These are phyloP conservation scores for Sphaerulina vaccinii DNA, from an alignment of 2,329 filamentous ascomycete species.

Conservation along the genomic window DNA sequence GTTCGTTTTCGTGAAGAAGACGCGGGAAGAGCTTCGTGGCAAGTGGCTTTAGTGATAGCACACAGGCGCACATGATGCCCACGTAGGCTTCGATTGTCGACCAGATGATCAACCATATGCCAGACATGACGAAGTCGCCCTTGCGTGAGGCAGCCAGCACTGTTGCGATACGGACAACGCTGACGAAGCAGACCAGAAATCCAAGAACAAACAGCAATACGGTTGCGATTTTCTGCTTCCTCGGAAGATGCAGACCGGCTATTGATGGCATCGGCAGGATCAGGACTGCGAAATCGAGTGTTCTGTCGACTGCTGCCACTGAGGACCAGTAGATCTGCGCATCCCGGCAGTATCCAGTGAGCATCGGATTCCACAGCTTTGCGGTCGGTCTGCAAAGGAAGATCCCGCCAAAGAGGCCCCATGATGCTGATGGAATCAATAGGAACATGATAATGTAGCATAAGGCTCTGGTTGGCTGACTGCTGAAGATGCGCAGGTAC, in stretches of 20 bases:
- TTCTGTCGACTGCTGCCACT: slow-evolving; percentile 46
- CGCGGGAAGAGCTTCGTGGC: slow-evolving; percentile 39
- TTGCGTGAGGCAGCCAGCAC: slow-evolving; percentile 24
- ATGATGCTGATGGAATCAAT: slow-evolving; percentile 31
- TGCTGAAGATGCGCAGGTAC: slow-evolving; percentile 49
- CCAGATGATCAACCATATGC: slow-evolving; percentile 44
- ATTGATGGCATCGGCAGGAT: slow-evolving; percentile 48
- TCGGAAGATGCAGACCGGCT: slow-evolving; percentile 42
- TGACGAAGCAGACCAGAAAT: slow-evolving; percentile 37
- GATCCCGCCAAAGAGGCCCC: slow-evolving; percentile 41
- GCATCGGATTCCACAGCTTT: slow-evolving; percentile 42
- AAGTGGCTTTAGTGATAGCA: slow-evolving; percentile 46
- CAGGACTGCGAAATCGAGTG: slow-evolving; percentile 46
- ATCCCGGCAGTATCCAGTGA: slow-evolving; percentile 40
- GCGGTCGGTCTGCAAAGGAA: slow-evolving; percentile 44
- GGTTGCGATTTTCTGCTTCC: slow-evolving; percentile 43
- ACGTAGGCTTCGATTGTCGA: slow-evolving; percentile 45
- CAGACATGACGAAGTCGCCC: slow-evolving; percentile 34
- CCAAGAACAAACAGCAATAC: slow-evolving; percentile 47
- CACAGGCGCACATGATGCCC: slow-evolving; percentile 46
- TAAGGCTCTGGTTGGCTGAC: slow-evolving; percentile 36
- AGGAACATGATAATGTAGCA: slow-evolving; percentile 41
- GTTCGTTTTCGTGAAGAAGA: slow-evolving; percentile 28
- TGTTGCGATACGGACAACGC: slow-evolving; percentile 27
- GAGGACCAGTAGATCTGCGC: slow-evolving; percentile 46